phyloP scores from a whole-genome alignment of 2,329 filamentous ascomycete species.

The Drechslerella dactyloides region DNA sequence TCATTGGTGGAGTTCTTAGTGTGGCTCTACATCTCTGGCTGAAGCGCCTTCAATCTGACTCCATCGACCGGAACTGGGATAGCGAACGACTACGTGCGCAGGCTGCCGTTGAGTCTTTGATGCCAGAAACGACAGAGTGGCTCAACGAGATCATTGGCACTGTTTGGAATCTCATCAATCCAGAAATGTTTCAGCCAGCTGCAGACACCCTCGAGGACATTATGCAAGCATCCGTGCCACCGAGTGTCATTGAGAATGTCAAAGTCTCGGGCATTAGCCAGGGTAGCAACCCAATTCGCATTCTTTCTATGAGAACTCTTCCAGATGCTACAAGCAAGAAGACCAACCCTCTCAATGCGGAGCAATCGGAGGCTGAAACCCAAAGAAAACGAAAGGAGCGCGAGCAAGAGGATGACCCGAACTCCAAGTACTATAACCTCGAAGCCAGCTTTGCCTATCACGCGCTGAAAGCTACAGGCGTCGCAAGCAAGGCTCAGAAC shows the following conservation, averaged over 20 bases:
- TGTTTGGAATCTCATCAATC: constrained; percentile 90
- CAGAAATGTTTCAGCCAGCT: constrained; percentile 89
- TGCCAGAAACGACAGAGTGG: constrained; percentile 66
- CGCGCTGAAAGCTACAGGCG: constrained; percentile 72
- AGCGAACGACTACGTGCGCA: constrained; percentile 33
- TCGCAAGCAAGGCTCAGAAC: constrained; percentile 84
- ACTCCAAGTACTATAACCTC: constrained; percentile 78
- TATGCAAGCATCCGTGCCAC: constrained; percentile 88
- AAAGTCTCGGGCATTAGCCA: constrained; percentile 94
- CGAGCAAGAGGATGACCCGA: constrained; percentile 44
- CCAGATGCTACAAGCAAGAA: constrained; percentile 79
- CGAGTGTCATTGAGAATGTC: constrained; percentile 89
- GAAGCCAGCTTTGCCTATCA: constrained; percentile 92
- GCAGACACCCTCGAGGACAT: constrained; percentile 95
- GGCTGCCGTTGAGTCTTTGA: constrained; percentile 41
- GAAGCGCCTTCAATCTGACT: constrained; percentile 38
- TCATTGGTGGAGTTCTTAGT: constrained; percentile 46
- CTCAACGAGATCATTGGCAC: constrained; percentile 87
- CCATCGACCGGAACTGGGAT: constrained; percentile 49
- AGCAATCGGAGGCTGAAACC: constrained; percentile 67
- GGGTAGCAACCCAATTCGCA: constrained; percentile 85
- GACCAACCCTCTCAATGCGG: constrained; percentile 68
- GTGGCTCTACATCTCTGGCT: constrained; percentile 49
- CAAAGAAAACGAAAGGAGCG: constrained; percentile 42
- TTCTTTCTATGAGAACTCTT: constrained; percentile 63